Evolutionary conservation across 1,284 basidiomycete species (phyloP), one percentile per base, ranked within the genome.

Genomic region (Rhodofomes roseus): DNA sequence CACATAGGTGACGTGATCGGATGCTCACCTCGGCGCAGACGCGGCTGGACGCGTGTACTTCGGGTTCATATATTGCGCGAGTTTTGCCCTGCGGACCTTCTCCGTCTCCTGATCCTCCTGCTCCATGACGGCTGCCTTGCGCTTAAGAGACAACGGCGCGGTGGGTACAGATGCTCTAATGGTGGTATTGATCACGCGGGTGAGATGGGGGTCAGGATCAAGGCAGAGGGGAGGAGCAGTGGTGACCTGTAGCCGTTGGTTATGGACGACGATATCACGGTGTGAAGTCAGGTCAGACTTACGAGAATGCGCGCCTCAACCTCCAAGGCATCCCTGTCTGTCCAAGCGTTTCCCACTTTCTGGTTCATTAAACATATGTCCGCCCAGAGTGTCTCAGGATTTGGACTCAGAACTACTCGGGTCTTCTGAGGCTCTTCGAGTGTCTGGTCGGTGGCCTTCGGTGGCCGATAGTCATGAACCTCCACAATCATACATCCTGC

Each of bases 401-500:
- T 91, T 16, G 90, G 87, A 61, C 86, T 85, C 37, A 93, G 80
- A 9, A 91, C 85, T 14, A 88, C 85, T 43, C 88, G 86, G 43
- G 85, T 85, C 61, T 72, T 75, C 61, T 86, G 83, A 0, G 87
- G 86, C 58, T 80, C 80, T 64, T 83, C 82, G 22, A 80, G 75
- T 4, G 78, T 69, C 41, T 77, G 74, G 34, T 89, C 85, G 57
- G 80, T 84, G 56, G 69, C 71, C 68, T 75, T 80, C 57, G 80
- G 77, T 18, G 85, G 82, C 12, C 89, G 79, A 66, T 89, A 89
- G 69, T 93, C 89, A 40, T 88, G 74, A 16, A 92, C 77, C 67
- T 93, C 90, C 2, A 92, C 90, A 59, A 93, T 81, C 80, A 93
- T 83, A 66, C 89, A 91, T 37, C 90, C 90, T 93, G 57, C 0